Evolutionary conservation across 139 green algal genomes (phyloP), one percentile per base, ranked within the genome.

Genomic region (Volvox reticuliferus): DNA sequence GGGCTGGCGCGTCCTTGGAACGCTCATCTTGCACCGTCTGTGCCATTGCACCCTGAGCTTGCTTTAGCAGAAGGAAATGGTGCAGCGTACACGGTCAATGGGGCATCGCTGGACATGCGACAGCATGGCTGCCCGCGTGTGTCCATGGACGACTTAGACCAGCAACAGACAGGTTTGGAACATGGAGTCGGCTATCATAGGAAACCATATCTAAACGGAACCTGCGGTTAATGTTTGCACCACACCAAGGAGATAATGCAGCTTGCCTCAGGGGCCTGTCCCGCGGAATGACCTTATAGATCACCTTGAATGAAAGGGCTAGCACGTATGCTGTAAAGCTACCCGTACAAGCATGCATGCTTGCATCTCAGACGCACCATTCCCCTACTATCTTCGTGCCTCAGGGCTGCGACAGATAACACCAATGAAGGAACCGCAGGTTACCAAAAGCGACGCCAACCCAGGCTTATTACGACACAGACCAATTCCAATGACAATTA

Each of bases 91-190:
- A 28, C 65, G 65, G 65, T 28, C 65, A 28, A 73, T 30, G 65
- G 65, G 2, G 65, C 24, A 24, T 24, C 65, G 65, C 65, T 73
- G 65, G 71, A 79, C 71, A 18, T 79, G 28, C 75, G 30, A 24
- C 75, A 81, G 75, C 75, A 68, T 24, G 78, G 37, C 62, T 77
- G 82, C 82, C 21, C 33, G 16, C 67, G 84, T 12, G 17, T 89
- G 36, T 89, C 84, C 68, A 68, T 89, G 84, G 84, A 81, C 16
- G 37, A 89, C 26, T 16, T 81, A 18, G 84, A 89, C 26, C 68
- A 89, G 68, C 36, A 62, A 18, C n/a, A 69, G 14, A 55, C 36
- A 55, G 84, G 84, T 89, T 68, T 55, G 75, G 14, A 73, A 24
- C 62, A 17, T 69, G 62, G 65, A 12, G 5, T 73, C 9, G 44